Evolutionary conservation across 1,284 basidiomycete species (phyloP), one percentile per base, ranked within the genome.

Genomic region (Lentinus polychrous): DNA sequence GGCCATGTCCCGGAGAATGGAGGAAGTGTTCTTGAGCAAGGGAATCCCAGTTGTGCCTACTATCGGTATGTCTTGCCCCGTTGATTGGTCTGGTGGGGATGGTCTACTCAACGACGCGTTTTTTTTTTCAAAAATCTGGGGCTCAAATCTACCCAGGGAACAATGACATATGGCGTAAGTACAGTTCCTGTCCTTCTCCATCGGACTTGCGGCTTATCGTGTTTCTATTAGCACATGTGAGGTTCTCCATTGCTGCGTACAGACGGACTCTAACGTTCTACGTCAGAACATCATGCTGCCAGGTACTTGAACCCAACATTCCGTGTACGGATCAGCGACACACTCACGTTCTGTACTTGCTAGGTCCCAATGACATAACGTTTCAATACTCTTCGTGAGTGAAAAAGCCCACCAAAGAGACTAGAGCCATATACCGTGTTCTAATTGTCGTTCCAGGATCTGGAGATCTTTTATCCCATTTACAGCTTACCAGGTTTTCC

Each of bases 401-500:
- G 12, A 5, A 37, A n/a, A 12, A 55, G 79, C 66, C 41, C 39
- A 38, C n/a, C 40, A 36, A 15, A n/a, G n/a, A n/a, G n/a, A 17
- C 8, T 42, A 11, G 27, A 27, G 27, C 10, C 27, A 27, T 8
- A 27, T 10, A 5, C 27, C 5, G 27, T 27, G 27, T 27, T 27
- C 27, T 27, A 27, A 27, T 38, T 38, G 33, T 8, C 22, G 23
- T 31, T 48, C 45, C 52, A 89, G 87, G 41, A 88, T 94, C 52
- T 95, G 93, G 93, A 72, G 76, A 49, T 61, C 78, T 10, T 92
- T 91, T 61, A 86, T 97, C 45, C 94, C 93, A 1, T 84, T 89
- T 61, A 80, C 83, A 39, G 77, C 86, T 49, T 79, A 80, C 47
- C 86, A 92, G 64, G 82, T 89, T 24, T 91, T 92, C 62, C 83